Evolutionary conservation across 2,329 filamentous ascomycete species (phyloP).

Genomic region (Cladosporium oxysporum): DNA sequence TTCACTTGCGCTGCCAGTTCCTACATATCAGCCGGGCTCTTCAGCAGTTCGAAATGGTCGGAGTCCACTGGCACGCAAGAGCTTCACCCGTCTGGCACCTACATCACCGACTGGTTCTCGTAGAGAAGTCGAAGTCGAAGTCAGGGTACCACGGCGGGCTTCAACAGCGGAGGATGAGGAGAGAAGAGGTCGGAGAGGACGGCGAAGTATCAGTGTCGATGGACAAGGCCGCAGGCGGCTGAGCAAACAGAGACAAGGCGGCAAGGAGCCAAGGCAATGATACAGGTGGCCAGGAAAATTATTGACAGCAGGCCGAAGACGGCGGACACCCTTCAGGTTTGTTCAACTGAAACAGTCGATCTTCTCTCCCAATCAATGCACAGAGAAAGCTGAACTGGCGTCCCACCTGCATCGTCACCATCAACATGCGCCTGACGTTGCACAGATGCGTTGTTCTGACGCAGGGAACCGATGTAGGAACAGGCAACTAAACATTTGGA

Average conservation of each 20-base stretch:
- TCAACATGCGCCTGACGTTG: neutral
- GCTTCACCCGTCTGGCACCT: conserved; percentile 37
- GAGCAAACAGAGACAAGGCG: conserved; percentile 27
- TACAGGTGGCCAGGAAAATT: neutral
- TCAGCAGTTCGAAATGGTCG: conserved; percentile 38
- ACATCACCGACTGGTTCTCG: conserved; percentile 23
- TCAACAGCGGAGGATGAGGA: conserved; percentile 19
- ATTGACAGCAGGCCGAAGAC: neutral
- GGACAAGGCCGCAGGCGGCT: conserved; percentile 29
- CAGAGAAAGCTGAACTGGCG: no score
- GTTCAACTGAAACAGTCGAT: neutral
- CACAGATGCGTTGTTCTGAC: conserved; percentile 13
- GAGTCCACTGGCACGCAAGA: conserved; percentile 49
- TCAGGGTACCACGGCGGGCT: conserved; percentile 24
- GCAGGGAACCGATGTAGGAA: neutral
- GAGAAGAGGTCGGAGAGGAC: conserved; percentile 23
- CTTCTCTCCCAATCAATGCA: neutral
- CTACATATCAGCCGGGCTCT: conserved; percentile 18
- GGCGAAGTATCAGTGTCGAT: conserved; percentile 26
- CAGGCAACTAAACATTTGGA: neutral
- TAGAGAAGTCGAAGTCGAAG: conserved; percentile 25
- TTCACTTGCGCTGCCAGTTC: conserved; percentile 15
- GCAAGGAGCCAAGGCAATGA: conserved; percentile 7
- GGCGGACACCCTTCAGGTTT: neutral
- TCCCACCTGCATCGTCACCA: neutral